Evolutionary conservation across 805 yeast species (phyloP).

Genomic region (Suhomyces vadensis): DNA sequence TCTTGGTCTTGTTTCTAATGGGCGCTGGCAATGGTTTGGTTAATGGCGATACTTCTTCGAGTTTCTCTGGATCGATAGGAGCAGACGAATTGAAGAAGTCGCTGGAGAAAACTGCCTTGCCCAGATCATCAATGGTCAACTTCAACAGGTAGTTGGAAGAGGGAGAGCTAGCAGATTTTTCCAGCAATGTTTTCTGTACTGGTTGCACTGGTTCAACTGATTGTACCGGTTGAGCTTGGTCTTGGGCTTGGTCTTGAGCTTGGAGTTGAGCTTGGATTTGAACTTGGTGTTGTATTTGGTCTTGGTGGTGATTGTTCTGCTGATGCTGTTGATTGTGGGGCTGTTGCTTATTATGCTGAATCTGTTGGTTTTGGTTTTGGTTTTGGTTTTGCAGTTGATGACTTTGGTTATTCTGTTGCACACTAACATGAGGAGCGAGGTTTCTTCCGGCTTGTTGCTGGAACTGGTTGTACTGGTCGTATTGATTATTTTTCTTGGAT

Average conservation of each 20-base stretch:
- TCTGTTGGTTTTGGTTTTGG: background rate
- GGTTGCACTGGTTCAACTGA: background rate
- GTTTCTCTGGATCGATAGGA: background rate
- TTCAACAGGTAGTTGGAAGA: conserved; percentile 31
- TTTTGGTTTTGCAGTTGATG: background rate
- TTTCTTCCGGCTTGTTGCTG: conserved; percentile 1
- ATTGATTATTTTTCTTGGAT: conserved; percentile 2
- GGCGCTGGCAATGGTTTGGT: conserved; percentile 4
- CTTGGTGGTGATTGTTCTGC: conserved; percentile 4
- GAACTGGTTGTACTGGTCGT: conserved; percentile 1
- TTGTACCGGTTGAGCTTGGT: background rate
- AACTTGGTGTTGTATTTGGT: conserved; percentile 4
- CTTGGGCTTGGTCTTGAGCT: background rate
- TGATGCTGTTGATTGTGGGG: no score
- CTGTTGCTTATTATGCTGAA: background rate
- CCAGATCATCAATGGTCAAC: conserved; percentile 42
- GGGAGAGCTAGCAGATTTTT: background rate
- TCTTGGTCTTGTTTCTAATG: background rate
- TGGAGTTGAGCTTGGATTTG: background rate
- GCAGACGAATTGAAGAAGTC: conserved; percentile 16
- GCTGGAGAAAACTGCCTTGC: conserved; percentile 39
- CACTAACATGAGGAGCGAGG: background rate
- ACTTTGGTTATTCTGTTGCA: background rate
- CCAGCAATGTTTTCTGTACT: no score
- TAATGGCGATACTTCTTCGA: background rate